Evolutionary conservation across 768 basidiomycete genomes (phyloP), one percentile per base, ranked within the genome.

Genomic region (Lentinula sp.): DNA sequence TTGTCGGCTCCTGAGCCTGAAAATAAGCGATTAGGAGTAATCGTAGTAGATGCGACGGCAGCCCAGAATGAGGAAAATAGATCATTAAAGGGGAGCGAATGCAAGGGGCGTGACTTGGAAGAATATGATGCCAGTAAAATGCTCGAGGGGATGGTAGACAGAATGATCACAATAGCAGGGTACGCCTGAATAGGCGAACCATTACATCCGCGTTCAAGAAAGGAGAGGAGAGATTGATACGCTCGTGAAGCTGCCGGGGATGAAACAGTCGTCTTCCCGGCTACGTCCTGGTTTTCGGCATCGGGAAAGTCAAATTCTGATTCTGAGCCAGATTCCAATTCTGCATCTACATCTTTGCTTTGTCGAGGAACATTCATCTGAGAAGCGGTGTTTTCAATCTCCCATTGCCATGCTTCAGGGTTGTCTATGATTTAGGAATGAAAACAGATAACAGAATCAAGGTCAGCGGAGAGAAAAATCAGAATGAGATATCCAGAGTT

Each of bases 31-130:
- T 23, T 50, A 10, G 31, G 23, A 34, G 35, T 39, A 78, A 82
- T 4, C 91, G 76, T 0, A 88, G 84, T 23, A 28, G 57, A 39
- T 56, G 90, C 86, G 1, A 92, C 71, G 0, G 91, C 93, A 15
- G 85, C 82, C 93, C 95, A 97, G 66, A 98, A 86, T 0, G 91
- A 84, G 0, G 77, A 73, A 68, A 93, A 90, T 46, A 96, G 74
- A 32, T 79, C 77, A 2, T 75, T 65, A 2, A 88, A 69, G 55
- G 70, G 74, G 46, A 70, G 68, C 61, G 56, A 42, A 15, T 64
- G 59, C 39, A 66, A 59, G 9, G 50, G 61, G 61, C 9, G 66
- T 61, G 4, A 69, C 70, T 13, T 69, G 69, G 39, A 76, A 53
- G 11, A 28, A 18, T 56, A 35, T 43, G 42, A 21, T 31, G 39